Evolutionary conservation across 306 rosid genomes (phyloP).

Genomic region (Pyrus bretschneideri): DNA sequence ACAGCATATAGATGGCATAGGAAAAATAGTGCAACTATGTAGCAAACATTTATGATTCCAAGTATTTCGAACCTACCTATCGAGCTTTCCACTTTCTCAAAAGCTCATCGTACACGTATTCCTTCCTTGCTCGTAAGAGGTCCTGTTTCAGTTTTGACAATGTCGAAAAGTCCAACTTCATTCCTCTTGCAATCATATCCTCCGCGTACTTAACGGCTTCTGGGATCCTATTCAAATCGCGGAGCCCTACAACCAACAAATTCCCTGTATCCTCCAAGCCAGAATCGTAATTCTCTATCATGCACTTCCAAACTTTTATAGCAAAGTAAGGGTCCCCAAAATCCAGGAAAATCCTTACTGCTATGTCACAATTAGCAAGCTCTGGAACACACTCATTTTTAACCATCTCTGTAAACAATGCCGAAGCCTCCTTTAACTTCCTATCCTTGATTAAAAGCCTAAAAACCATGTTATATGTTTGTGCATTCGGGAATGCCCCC

Average conservation of each 20-base stretch:
- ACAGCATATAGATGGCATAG: background rate
- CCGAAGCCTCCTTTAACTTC: slow-evolving; percentile 38
- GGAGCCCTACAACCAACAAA: slow-evolving; percentile 40
- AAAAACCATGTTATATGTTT: slow-evolving; percentile 49
- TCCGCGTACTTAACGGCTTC: slow-evolving; percentile 70
- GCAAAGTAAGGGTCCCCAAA: slow-evolving; percentile 40
- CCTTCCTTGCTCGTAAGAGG: slow-evolving; percentile 43
- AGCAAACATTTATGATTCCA: background rate
- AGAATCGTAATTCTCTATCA: slow-evolving; percentile 35
- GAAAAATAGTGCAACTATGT: background rate
- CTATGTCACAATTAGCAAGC: slow-evolving; percentile 40
- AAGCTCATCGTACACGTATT: slow-evolving; percentile 39
- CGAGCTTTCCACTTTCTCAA: slow-evolving; percentile 40
- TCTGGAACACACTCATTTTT: slow-evolving; percentile 60
- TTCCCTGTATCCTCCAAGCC: slow-evolving; percentile 47
- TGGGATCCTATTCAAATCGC: slow-evolving; percentile 35
- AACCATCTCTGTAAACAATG: slow-evolving; percentile 49
- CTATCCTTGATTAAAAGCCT: slow-evolving; percentile 37
- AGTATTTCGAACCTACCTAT: background rate
- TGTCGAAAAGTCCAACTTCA: slow-evolving; percentile 42
- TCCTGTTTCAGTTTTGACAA: slow-evolving; percentile 49
- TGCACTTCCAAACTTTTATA: slow-evolving; percentile 49
- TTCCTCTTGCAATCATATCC: slow-evolving; percentile 51
- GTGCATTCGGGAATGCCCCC: slow-evolving; percentile 46
- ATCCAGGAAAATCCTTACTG: slow-evolving; percentile 44